These are phyloP conservation scores for Cryptococcus jaspeensis DNA, from an alignment of 1,284 basidiomycete genomes.

Conservation along the genomic window DNA sequence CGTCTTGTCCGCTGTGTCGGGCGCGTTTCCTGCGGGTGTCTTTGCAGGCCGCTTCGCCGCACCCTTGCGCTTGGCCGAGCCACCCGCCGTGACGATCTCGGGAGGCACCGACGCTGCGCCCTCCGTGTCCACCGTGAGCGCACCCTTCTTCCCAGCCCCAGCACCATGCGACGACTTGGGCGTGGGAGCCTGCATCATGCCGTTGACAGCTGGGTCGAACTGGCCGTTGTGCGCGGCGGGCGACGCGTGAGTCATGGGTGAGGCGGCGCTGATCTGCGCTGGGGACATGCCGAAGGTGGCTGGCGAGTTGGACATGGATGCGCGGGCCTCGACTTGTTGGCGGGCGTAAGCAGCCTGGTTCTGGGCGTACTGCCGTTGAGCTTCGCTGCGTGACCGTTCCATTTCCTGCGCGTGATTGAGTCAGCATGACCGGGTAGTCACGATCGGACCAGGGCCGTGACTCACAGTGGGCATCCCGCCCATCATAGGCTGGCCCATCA, in stretches of 20 bases:
- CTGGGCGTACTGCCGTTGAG: conserved; percentile 24
- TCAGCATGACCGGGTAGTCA: not conserved
- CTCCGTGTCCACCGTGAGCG: conserved; percentile 16
- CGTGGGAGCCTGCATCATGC: conserved; percentile 8
- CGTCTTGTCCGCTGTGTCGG: conserved; percentile 6
- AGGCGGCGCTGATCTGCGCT: conserved; percentile 17
- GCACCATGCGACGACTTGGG: not conserved
- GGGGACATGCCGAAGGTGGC: conserved; percentile 24
- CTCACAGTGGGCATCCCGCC: not conserved
- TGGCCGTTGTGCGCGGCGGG: conserved; percentile 5
- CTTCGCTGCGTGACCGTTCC: conserved; percentile 14
- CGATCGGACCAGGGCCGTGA: not conserved
- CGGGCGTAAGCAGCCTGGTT: conserved; percentile 22
- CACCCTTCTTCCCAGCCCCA: conserved; percentile 8
- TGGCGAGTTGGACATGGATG: conserved; percentile 17
- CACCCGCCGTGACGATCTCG: conserved; percentile 11
- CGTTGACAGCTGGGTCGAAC: conserved; percentile 11
- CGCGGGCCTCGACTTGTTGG: conserved; percentile 16
- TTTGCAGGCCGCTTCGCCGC: conserved; percentile 12
- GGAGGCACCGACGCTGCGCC: not conserved
- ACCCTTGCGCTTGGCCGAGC: conserved; percentile 12
- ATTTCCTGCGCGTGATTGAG: not conserved
- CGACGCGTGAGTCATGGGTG: conserved; percentile 12
- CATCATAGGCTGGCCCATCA: conserved; percentile 2
- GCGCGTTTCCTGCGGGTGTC: not conserved